Percentiles rank a stretch among this genome's conserved stretches.
Conservation (phyloP, 2,329 filamentous ascomycete genomes). For the Aspergillus neotritici region DNA sequence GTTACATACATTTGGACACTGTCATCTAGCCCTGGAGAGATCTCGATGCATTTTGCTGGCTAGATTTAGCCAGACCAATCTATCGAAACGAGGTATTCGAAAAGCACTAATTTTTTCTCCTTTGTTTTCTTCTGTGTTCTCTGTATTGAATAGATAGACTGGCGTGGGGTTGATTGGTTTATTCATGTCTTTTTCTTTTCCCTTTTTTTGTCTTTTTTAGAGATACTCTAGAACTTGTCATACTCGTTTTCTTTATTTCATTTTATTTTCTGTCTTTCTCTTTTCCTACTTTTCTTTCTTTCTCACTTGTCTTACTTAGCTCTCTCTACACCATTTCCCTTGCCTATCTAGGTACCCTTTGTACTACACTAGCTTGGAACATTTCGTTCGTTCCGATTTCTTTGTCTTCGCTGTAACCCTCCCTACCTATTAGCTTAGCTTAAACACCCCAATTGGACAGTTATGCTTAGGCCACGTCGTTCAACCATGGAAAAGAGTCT, state of each 20-base stretch:
- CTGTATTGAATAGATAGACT: slow-evolving; percentile 28
- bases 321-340: neutral
- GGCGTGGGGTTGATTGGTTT: slow-evolving; percentile 6
- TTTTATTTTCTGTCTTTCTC: slow-evolving; percentile 4
- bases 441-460: too few species aligned
- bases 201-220: slow-evolving; percentile 13
- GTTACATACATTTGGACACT: too few species aligned
- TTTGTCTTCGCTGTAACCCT: too few species aligned
- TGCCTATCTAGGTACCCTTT: too few species aligned
- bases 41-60: too few species aligned
- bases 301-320: neutral
- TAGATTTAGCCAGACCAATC: neutral
- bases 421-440: too few species aligned
- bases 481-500: too few species aligned
- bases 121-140: slow-evolving; percentile 14
- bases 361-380: too few species aligned
- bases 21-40: too few species aligned
- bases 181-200: slow-evolving; percentile 7
- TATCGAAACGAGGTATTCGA: neutral
- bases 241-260: slow-evolving; percentile 4
- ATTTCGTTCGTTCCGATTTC: too few species aligned
- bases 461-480: too few species aligned
- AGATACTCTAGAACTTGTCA: slow-evolving; percentile 12
- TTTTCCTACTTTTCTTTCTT: slow-evolving; percentile 3
- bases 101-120: slow-evolving; percentile 19